phyloP scores from a whole-genome alignment of 2,329 filamentous ascomycete genomes.

The Beauveria asiatica region DNA sequence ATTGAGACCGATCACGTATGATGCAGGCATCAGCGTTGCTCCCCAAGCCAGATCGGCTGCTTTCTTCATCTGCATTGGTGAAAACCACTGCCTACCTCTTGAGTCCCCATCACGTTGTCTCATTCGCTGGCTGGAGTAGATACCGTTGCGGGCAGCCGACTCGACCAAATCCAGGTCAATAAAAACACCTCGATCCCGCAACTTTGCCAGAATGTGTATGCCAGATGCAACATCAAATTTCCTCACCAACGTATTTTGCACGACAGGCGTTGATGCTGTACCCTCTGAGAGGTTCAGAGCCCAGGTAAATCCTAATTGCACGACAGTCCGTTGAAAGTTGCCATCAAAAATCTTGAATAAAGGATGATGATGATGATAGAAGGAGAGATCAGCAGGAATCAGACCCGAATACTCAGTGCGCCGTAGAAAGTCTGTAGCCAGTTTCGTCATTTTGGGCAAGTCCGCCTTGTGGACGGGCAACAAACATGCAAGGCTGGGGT shows the following conservation, averaged over 20 bases:
- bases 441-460: constrained; percentile 24
- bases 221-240: constrained; percentile 28
- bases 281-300: constrained; percentile 14
- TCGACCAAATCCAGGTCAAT: constrained; percentile 25
- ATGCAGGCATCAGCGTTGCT: background rate
- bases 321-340: constrained; percentile 29
- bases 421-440: background rate
- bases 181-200: constrained; percentile 27
- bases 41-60: constrained; percentile 6
- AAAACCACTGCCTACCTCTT: constrained; percentile 25
- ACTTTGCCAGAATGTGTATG: constrained; percentile 25
- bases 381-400: constrained; percentile 33
- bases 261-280: background rate
- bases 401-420: background rate
- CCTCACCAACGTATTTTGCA: constrained; percentile 8
- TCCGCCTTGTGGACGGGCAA: constrained; percentile 38
- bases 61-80: constrained; percentile 12
- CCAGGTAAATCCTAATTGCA: constrained; percentile 39
- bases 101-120: constrained; percentile 20
- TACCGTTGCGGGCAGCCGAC: constrained; percentile 21
- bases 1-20: background rate
- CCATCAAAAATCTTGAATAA: constrained; percentile 36
- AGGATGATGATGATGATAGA: constrained; percentile 35
- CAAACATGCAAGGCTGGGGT: constrained; percentile 21
- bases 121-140: constrained; percentile 22